A percentile compares a stretch with the other conserved stretches of the same genome.
Evolutionary conservation across 177 flowering plant genomes (phyloP).

Genomic region (Vitis hybrid): DNA sequence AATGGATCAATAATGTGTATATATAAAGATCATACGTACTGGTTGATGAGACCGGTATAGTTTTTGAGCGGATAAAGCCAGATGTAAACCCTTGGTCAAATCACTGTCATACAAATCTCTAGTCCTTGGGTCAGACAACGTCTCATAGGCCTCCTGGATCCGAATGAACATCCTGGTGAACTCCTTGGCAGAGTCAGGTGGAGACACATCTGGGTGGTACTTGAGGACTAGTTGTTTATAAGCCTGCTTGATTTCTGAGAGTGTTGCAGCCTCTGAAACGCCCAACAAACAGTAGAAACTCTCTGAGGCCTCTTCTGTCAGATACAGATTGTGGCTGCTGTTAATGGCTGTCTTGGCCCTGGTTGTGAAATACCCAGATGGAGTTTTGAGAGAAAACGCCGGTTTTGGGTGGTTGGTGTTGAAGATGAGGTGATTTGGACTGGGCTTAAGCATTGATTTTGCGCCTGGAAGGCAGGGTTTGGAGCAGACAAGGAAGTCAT

Average conservation of each 20-base stretch:
- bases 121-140: constrained; percentile 25
- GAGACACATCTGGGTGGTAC: constrained; percentile 38
- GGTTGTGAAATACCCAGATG: not conserved
- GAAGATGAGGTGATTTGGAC: not conserved
- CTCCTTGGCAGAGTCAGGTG: constrained; percentile 23
- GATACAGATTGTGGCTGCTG: not conserved
- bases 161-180: constrained; percentile 26
- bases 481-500: no score
- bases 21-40: no score
- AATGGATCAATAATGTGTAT: no score
- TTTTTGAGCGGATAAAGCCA: not conserved
- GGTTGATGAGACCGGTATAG: no score
- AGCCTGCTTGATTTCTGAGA: constrained; percentile 27
- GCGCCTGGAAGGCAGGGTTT: not conserved
- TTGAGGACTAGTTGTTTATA: constrained; percentile 28
- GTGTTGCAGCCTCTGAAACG: constrained; percentile 15
- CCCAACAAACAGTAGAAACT: constrained; percentile 29
- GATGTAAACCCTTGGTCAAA: no score
- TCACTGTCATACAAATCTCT: constrained; percentile 26
- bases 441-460: not conserved
- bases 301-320: not conserved
- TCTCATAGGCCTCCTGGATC: constrained; percentile 32
- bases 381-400: not conserved
- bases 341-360: constrained; percentile 5
- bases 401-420: constrained; percentile 10